Conservation (phyloP, 306 rosid species). For the Amphicarpaea edgeworthii region DNA sequence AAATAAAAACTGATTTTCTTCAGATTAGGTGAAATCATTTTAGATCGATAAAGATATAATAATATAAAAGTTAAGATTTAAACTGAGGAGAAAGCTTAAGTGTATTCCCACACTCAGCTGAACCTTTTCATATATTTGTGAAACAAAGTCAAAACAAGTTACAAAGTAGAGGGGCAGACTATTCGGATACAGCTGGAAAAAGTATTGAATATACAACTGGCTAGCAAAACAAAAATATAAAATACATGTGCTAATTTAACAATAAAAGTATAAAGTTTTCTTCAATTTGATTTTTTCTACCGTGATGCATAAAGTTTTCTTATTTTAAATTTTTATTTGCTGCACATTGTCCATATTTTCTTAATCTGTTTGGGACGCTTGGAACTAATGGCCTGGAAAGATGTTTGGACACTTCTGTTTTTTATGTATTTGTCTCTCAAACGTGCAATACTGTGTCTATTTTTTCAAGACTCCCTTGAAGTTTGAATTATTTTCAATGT, state of each 20-base stretch:
- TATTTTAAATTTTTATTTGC: slow-evolving; percentile 6
- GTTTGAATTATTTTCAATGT: slow-evolving; percentile 18
- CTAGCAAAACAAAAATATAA: neutral
- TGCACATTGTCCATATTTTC: slow-evolving; percentile 5
- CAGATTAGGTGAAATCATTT: neutral
- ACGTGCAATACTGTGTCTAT: neutral
- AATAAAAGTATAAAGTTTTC: neutral
- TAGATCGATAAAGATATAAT: neutral
- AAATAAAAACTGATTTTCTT: neutral
- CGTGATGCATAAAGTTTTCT: neutral
- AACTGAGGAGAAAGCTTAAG: too few relatives aligned
- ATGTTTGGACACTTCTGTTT: slow-evolving; percentile 9
- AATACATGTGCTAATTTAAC: too few relatives aligned
- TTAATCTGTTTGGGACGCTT: neutral
- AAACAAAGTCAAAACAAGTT: too few relatives aligned
- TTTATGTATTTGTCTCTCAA: neutral
- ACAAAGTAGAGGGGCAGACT: too few relatives aligned
- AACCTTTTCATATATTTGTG: too few relatives aligned
- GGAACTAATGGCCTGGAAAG: neutral
- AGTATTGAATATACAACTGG: too few relatives aligned
- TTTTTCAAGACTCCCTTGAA: neutral
- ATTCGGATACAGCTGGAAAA: too few relatives aligned
- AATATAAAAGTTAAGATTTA: too few relatives aligned
- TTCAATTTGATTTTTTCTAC: neutral
- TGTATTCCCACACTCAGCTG: too few relatives aligned